Conservation (phyloP, 345 rosid species). For the Dimocarpus longan region DNA sequence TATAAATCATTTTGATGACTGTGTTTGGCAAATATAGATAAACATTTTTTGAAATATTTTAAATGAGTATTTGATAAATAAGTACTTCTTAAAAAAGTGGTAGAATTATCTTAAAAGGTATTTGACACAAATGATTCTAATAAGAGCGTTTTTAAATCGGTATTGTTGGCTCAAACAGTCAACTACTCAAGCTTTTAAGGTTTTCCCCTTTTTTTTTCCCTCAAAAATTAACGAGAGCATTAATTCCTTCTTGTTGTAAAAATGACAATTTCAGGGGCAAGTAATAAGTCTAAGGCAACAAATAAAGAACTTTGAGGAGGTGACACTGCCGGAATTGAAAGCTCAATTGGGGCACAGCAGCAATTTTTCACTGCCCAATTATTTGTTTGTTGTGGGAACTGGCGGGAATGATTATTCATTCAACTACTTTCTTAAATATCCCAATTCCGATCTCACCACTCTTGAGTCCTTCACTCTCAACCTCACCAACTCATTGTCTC, state of each 20-base stretch:
- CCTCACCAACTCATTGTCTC: slow-evolving; percentile 44
- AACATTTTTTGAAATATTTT: too few species aligned
- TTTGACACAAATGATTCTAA: too few species aligned
- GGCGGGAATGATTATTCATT: slow-evolving; percentile 73
- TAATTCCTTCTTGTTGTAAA: not conserved
- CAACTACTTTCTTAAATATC: slow-evolving; percentile 46
- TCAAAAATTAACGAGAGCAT: too few species aligned
- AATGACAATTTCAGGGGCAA: slow-evolving; percentile 38
- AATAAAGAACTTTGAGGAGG: slow-evolving; percentile 47
- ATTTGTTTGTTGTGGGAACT: slow-evolving; percentile 52
- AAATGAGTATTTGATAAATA: too few species aligned
- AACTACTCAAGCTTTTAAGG: too few species aligned
- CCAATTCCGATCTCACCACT: slow-evolving; percentile 20
- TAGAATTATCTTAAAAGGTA: too few species aligned
- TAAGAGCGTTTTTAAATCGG: too few species aligned
- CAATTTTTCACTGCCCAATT: slow-evolving; percentile 24
- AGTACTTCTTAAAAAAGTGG: too few species aligned
- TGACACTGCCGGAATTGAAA: slow-evolving; percentile 42
- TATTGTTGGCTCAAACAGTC: too few species aligned
- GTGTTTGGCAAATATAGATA: too few species aligned
- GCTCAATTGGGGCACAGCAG: slow-evolving; percentile 23
- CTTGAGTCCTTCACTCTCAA: slow-evolving; percentile 48
- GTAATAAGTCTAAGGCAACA: slow-evolving; percentile 55
- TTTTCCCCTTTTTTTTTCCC: too few species aligned
- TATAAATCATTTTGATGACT: too few species aligned